phyloP scores from a whole-genome alignment of 768 basidiomycete species.

The button mushroom (Agaricus bisporus) region DNA sequence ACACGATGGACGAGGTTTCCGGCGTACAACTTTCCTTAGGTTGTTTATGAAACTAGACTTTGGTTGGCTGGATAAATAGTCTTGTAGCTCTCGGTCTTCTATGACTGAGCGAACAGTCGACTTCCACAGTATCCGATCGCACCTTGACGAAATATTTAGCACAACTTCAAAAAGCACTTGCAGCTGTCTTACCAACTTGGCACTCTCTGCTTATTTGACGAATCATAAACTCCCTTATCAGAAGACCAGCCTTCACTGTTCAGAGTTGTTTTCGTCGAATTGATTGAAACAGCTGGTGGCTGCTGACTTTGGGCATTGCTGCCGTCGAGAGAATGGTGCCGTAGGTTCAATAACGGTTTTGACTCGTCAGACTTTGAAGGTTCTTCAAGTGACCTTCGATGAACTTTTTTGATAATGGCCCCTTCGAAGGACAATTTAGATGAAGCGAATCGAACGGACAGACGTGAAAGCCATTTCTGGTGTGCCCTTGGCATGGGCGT shows the following conservation, averaged over 20 bases:
- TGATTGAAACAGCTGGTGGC: constrained; percentile 23
- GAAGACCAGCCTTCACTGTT: constrained; percentile 27
- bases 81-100: constrained; percentile 22
- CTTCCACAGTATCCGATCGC: constrained; percentile 83
- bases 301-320: constrained; percentile 12
- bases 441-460: background rate
- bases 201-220: constrained; percentile 74
- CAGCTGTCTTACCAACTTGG: constrained; percentile 60
- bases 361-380: constrained; percentile 12
- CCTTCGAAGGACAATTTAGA: background rate
- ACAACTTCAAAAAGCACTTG: constrained; percentile 16
- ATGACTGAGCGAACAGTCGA: constrained; percentile 51
- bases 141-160: constrained; percentile 38
- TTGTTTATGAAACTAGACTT: constrained; percentile 18
- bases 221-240: constrained; percentile 70
- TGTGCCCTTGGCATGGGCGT: background rate
- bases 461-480: background rate
- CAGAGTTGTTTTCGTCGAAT: constrained; percentile 28
- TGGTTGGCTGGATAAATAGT: constrained; percentile 16
- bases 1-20: constrained; percentile 9
- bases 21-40: constrained; percentile 31
- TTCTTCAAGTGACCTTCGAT: constrained; percentile 13
- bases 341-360: background rate
- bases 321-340: constrained; percentile 9
- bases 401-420: constrained; percentile 5